phyloP scores from a whole-genome alignment of 2,329 filamentous ascomycete species.

The Diaporthe nobilis region DNA sequence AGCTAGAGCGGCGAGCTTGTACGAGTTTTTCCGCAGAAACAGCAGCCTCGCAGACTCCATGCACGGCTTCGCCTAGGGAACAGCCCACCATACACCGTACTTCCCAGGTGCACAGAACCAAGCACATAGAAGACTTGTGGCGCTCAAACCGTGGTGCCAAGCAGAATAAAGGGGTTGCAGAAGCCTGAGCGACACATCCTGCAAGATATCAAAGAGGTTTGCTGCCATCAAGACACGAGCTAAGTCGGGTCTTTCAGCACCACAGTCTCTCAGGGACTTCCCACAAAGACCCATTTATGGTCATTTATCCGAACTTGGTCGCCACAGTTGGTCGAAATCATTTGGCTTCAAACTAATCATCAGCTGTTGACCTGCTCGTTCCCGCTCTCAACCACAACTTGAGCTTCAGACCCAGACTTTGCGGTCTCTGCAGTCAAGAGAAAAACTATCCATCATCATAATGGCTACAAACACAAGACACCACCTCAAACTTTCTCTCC shows the following conservation, averaged over 20 bases:
- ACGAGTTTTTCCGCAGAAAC: too few species aligned
- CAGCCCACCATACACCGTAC: neutral
- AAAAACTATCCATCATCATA: neutral
- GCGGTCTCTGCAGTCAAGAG: neutral
- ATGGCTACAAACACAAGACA: conserved; percentile 17
- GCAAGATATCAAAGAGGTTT: conserved; percentile 24
- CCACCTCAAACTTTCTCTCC: conserved; percentile 30
- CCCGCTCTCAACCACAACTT: neutral
- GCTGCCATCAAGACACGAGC: neutral
- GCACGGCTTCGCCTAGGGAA: neutral
- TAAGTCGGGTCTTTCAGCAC: conserved; percentile 6
- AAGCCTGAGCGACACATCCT: neutral
- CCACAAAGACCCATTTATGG: neutral
- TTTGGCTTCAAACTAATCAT: neutral
- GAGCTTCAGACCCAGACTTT: neutral
- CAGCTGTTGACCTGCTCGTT: neutral
- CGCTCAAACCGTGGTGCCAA: neutral
- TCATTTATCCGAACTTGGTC: neutral
- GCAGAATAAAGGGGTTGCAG: neutral
- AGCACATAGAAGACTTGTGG: neutral
- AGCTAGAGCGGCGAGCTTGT: neutral
- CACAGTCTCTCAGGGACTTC: neutral
- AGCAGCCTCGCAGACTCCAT: neutral
- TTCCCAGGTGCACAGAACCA: neutral
- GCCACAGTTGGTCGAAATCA: neutral